Base-by-base conservation (phyloP, 345 rosid species). In the Linum trigynum region DNA sequence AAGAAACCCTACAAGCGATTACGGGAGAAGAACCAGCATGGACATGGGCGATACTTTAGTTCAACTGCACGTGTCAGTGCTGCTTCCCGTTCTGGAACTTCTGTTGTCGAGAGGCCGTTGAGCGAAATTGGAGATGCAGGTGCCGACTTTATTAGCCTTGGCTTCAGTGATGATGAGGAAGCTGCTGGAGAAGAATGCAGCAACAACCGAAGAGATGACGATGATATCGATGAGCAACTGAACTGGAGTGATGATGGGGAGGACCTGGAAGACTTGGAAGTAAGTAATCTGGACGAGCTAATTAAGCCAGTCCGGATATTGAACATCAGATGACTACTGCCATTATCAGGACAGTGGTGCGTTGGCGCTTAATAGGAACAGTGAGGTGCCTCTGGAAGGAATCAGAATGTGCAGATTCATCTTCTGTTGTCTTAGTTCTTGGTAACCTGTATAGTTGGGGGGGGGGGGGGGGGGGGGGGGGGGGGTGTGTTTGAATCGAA, bases 1-100 rank as follows among this genome's bases (percentile, higher is more conserved):
- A 89, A 77, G 78, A 88, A 87, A 78, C 77, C 79, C 32, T 23
- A 23, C 62, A 86, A 82, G 80, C 77, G 69, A 73, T 75, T 78
- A 55, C 79, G 71, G 55, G 80, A 79, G 43, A 75, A 65, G 67
- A 85, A 77, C 65, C 83, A 23, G 1, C 32, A 73, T 72, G 61
- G 71, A 55, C 76, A 62, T 39, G 95, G 90, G 39, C 86, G 96
- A 17, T 89, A 91, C 74, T 91, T 91, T 73, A 86, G 88, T 59
- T 72, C 80, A 37, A 51, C 32, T 23, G 32, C 53, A 69, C 68
- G 36, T 39, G 38, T 63, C 39, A 72, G 55, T 16, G 60, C 61
- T 56, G 70, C 71, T 11, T 15, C 14, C 14, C 53, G 79, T 67
- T 63, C 78, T 7, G 78, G 75, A 77, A 66, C 65, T 72, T 62